Conservation (phyloP, 2,329 filamentous ascomycete genomes). For the Phialocephala subalpina region DNA sequence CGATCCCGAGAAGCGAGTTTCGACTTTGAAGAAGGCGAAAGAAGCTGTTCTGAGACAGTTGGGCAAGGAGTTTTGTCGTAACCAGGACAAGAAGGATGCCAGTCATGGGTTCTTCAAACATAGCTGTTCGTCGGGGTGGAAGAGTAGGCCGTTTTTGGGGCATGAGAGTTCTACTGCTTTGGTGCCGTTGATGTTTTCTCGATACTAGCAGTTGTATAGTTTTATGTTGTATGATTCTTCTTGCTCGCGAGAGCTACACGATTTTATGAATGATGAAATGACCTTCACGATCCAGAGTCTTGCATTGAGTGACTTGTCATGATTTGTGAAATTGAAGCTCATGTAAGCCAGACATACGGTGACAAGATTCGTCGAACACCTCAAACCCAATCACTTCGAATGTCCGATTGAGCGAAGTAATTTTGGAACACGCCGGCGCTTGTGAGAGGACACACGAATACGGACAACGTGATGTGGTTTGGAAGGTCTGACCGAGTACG, state of each 20-base stretch:
- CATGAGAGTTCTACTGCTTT: constrained; percentile 61
- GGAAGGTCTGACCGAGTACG: too few species aligned
- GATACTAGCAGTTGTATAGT: constrained; percentile 38
- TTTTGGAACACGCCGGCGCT: too few species aligned
- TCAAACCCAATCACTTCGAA: background rate
- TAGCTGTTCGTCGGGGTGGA: constrained; percentile 35
- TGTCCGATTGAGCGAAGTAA: background rate
- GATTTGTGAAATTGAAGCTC: too few species aligned
- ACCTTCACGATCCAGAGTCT: constrained; percentile 22
- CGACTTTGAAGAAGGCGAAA: constrained; percentile 64
- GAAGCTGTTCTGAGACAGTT: constrained; percentile 67
- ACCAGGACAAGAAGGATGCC: constrained; percentile 36
- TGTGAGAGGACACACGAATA: too few species aligned
- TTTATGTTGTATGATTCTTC: background rate
- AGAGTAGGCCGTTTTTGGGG: constrained; percentile 33
- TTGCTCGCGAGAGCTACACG: constrained; percentile 12
- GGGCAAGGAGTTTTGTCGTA: constrained; percentile 56
- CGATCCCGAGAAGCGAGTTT: constrained; percentile 61
- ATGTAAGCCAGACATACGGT: too few species aligned
- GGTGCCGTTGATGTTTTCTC: constrained; percentile 68
- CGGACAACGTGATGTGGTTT: too few species aligned
- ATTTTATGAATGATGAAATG: constrained; percentile 38
- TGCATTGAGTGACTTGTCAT: background rate
- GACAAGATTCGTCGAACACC: too few species aligned
- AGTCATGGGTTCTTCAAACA: constrained; percentile 38